A percentile compares a stretch with the other conserved stretches of the same genome.
Conservation (phyloP, 2,329 filamentous ascomycete species). For the Verticillium albo-atrum region DNA sequence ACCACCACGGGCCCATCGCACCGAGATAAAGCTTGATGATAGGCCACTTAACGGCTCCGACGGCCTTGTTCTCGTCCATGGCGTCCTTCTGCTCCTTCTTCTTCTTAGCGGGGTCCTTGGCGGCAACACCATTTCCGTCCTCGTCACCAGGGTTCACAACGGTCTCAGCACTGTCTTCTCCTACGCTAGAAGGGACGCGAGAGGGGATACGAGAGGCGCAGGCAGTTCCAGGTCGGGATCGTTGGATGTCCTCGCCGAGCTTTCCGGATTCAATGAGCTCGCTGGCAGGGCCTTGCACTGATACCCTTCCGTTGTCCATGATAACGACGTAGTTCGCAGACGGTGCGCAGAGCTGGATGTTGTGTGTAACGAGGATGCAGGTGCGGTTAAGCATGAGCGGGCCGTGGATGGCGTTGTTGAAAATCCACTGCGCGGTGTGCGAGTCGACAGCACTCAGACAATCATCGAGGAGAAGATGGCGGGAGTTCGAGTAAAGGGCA, state of each 20-base stretch:
- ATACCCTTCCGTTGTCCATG: slow-evolving; percentile 80
- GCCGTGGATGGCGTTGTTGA: slow-evolving; percentile 85
- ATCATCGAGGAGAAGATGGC: slow-evolving; percentile 87
- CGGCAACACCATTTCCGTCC: slow-evolving; percentile 40
- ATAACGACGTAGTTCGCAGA: slow-evolving; percentile 76
- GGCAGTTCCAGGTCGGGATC: slow-evolving; percentile 65
- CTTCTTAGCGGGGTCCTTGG: slow-evolving; percentile 42
- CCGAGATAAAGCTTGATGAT: slow-evolving; percentile 82
- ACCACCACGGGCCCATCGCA: slow-evolving; percentile 96
- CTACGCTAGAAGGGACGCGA: slow-evolving; percentile 69
- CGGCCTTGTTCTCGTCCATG: slow-evolving; percentile 73
- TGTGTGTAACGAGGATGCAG: slow-evolving; percentile 94
- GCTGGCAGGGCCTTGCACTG: slow-evolving; percentile 68
- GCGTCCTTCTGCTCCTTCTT: slow-evolving; percentile 45
- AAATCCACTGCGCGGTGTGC: slow-evolving; percentile 97
- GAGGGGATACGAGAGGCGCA: slow-evolving; percentile 71
- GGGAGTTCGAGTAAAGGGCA: slow-evolving; percentile 92
- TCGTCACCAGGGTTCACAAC: slow-evolving; percentile 48
- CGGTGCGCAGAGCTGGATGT: slow-evolving; percentile 81
- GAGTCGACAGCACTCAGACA: slow-evolving; percentile 96
- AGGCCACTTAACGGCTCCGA: slow-evolving; percentile 80
- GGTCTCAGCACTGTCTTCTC: slow-evolving; percentile 55
- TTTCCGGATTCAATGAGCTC: slow-evolving; percentile 83
- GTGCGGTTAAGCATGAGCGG: slow-evolving; percentile 85
- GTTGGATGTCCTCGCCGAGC: slow-evolving; percentile 79